Percentiles rank a stretch among this genome's conserved stretches.
These are phyloP conservation scores for Mycena vulgaris DNA, from an alignment of 768 basidiomycete genomes.

Conservation along the genomic window DNA sequence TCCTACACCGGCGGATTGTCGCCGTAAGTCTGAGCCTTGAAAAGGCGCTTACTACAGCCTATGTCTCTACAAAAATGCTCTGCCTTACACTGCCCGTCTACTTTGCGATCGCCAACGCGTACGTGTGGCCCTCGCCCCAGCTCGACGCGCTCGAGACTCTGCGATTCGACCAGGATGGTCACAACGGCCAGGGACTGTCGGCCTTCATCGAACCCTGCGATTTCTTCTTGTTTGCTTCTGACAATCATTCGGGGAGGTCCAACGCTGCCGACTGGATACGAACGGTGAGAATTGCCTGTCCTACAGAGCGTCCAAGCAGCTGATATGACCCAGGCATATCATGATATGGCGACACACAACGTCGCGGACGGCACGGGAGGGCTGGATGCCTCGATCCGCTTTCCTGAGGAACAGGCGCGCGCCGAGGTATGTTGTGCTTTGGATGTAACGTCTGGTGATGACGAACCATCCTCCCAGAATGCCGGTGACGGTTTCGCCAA, in stretches of 20 bases:
- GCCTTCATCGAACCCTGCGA: background rate
- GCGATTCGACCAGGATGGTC: background rate
- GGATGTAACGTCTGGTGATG: background rate
- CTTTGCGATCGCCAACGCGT: background rate
- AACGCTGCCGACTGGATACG: constrained; percentile 4
- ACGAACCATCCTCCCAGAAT: background rate
- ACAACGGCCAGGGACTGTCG: background rate
- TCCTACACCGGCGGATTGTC: no score
- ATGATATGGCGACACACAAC: constrained; percentile 21
- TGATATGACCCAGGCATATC: background rate
- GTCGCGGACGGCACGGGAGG: background rate
- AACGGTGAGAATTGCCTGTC: background rate
- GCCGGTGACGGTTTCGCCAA: background rate
- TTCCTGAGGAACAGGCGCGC: background rate
- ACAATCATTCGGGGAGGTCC: background rate
- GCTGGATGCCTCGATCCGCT: constrained; percentile 13
- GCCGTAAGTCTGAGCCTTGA: no score
- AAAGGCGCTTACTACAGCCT: no score
- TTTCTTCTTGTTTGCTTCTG: background rate
- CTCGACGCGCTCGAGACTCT: background rate
- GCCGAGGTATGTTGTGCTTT: background rate
- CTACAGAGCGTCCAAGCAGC: no score
- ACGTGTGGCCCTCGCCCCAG: constrained; percentile 17
- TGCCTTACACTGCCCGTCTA: no score
- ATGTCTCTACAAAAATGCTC: no score